Evolutionary conservation across 2,329 filamentous ascomycete genomes (phyloP).

Genomic region (Huntiella omanensis): DNA sequence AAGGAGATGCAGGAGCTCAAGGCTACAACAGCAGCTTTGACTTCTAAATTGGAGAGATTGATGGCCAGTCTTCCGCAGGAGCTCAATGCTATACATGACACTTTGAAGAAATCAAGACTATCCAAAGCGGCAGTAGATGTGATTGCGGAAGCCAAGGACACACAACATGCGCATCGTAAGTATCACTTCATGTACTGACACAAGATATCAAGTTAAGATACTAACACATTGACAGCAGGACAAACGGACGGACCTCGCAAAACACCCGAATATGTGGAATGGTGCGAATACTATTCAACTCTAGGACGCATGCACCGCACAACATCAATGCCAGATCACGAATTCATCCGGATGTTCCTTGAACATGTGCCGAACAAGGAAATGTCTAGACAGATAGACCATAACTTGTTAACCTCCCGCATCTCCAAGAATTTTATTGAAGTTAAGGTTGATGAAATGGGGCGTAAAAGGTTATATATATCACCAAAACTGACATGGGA

Average conservation of each 20-base stretch:
- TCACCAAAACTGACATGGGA: constrained; percentile 7
- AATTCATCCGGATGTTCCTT: constrained; percentile 11
- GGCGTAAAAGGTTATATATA: constrained; percentile 8
- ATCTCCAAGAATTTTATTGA: constrained; percentile 4
- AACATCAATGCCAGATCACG: constrained; percentile 7
- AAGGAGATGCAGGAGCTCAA: constrained; percentile 2
- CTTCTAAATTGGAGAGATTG: neutral
- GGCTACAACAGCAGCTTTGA: constrained; percentile 4
- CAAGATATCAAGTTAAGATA: too few relatives aligned
- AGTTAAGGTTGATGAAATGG: constrained; percentile 4
- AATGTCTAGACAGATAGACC: constrained; percentile 8
- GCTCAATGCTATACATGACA: constrained; percentile 4
- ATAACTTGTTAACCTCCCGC: constrained; percentile 8
- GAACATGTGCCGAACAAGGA: constrained; percentile 10
- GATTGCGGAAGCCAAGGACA: too few relatives aligned
- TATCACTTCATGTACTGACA: too few relatives aligned
- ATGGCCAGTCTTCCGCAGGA: constrained; percentile 7
- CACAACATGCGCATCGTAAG: too few relatives aligned
- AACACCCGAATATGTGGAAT: constrained; percentile 9
- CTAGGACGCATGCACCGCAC: constrained; percentile 7
- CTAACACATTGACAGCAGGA: too few relatives aligned
- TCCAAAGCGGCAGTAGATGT: neutral
- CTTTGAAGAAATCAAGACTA: constrained; percentile 4
- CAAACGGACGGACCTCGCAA: neutral
- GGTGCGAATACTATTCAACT: constrained; percentile 9